phyloP scores from a whole-genome alignment of 2,329 filamentous ascomycete species.

The Xylaria sp. region DNA sequence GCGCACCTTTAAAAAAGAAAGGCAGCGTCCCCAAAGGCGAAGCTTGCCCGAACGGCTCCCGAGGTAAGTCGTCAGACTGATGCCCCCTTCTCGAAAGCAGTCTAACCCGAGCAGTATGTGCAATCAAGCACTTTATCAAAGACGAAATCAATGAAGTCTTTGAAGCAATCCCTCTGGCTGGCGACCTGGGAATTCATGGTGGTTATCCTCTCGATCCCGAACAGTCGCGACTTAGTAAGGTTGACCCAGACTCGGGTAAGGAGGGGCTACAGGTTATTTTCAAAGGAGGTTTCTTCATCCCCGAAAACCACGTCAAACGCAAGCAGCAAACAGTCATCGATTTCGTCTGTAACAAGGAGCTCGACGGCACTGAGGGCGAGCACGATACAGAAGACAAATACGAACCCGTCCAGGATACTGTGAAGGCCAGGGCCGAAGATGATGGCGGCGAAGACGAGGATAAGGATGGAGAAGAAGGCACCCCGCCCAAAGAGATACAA shows the following conservation, averaged over 20 bases:
- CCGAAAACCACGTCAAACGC: conserved; percentile 59
- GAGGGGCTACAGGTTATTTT: conserved; percentile 77
- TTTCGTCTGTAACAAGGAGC: conserved; percentile 78
- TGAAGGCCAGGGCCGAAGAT: conserved; percentile 34
- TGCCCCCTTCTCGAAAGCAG: background rate
- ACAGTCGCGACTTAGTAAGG: conserved; percentile 68
- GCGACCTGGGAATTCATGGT: conserved; percentile 65
- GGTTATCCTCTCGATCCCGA: conserved; percentile 68
- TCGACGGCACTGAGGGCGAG: conserved; percentile 76
- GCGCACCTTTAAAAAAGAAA: conserved; percentile 67
- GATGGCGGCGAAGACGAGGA: conserved; percentile 48
- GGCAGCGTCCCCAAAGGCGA: conserved; percentile 60
- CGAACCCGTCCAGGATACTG: conserved; percentile 39
- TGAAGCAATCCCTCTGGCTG: conserved; percentile 74
- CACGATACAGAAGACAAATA: conserved; percentile 63
- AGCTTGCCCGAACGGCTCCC: conserved; percentile 71
- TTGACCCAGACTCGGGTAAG: conserved; percentile 67
- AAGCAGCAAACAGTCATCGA: conserved; percentile 81
- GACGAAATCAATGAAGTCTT: conserved; percentile 56
- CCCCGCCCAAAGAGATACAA: conserved; percentile 57
- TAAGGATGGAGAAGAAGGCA: conserved; percentile 46
- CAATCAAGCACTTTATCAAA: conserved; percentile 65
- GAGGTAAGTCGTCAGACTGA: conserved; percentile 58
- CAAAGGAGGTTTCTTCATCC: conserved; percentile 61
- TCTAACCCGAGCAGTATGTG: conserved; percentile 67